These are phyloP conservation scores for Rhizopus microsporus DNA, from an alignment of 371 early-diverging fungal species.

Conservation along the genomic window DNA sequence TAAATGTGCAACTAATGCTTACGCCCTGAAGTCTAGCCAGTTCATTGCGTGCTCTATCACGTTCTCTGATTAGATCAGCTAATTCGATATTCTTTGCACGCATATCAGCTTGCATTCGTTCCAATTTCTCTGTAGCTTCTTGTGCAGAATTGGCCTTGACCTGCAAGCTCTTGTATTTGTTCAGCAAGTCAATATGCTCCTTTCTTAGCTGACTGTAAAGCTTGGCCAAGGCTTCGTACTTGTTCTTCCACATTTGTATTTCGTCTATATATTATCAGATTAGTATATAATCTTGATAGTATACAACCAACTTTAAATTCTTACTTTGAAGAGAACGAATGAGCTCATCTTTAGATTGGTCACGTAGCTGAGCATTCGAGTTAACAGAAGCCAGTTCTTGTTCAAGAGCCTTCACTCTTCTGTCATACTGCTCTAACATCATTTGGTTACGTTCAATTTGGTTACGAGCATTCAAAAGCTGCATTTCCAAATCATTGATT, in stretches of 20 bases:
- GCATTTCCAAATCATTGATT: slow-evolving; percentile 76
- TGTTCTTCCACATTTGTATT: slow-evolving; percentile 86
- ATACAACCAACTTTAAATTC: slow-evolving; percentile 1
- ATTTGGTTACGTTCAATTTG: slow-evolving; percentile 85
- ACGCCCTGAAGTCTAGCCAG: slow-evolving; percentile 62
- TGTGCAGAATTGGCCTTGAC: slow-evolving; percentile 80
- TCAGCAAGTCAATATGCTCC: slow-evolving; percentile 92
- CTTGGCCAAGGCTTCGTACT: slow-evolving; percentile 91
- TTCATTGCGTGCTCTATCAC: slow-evolving; percentile 79
- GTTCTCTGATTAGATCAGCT: slow-evolving; percentile 82
- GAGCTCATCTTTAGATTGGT: slow-evolving; percentile 74
- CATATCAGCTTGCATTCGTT: slow-evolving; percentile 78
- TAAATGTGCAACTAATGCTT: slow-evolving; percentile 7
- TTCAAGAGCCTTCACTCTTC: slow-evolving; percentile 74
- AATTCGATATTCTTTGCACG: slow-evolving; percentile 79
- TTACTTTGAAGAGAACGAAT: slow-evolving; percentile 77
- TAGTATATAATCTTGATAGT: not conserved
- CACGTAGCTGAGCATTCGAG: slow-evolving; percentile 66
- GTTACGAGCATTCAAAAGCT: slow-evolving; percentile 72
- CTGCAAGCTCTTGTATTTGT: slow-evolving; percentile 82
- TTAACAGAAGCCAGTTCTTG: slow-evolving; percentile 79
- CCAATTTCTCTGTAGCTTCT: slow-evolving; percentile 75
- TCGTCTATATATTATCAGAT: slow-evolving; percentile 43
- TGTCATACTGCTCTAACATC: slow-evolving; percentile 82
- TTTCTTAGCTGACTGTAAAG: slow-evolving; percentile 94